phyloP scores from a whole-genome alignment of 2,329 filamentous ascomycete genomes.

The Xylariaceae sp. region DNA sequence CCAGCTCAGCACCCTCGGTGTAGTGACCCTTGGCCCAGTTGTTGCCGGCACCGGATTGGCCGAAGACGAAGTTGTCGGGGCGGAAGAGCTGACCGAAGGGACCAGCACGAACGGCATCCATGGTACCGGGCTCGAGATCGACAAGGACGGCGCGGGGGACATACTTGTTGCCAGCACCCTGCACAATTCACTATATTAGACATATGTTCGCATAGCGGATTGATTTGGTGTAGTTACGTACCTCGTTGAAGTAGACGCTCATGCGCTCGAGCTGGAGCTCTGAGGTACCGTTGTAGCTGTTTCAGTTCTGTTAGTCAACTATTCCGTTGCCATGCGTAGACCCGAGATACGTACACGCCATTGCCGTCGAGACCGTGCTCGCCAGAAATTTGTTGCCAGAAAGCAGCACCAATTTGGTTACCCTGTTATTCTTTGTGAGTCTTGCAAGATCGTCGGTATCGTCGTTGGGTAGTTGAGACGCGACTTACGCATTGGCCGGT shows the following conservation, averaged over 20 bases:
- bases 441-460: slow-evolving; percentile 22
- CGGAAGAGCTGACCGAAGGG: slow-evolving; percentile 99
- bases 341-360: slow-evolving; percentile 73
- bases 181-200: slow-evolving; percentile 24
- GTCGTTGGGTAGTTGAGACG: slow-evolving; percentile 35
- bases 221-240: slow-evolving; percentile 39
- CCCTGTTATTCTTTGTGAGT: slow-evolving; percentile 65
- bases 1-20: slow-evolving; percentile 98
- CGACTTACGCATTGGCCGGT: slow-evolving; percentile 96
- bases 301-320: slow-evolving; percentile 38
- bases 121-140: slow-evolving; percentile 99
- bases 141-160: slow-evolving; percentile 98
- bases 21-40: slow-evolving; percentile 99
- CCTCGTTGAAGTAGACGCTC: slow-evolving; percentile 98
- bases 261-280: slow-evolving; percentile 99
- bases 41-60: slow-evolving; percentile 99
- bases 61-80: slow-evolving; percentile 99
- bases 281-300: slow-evolving; percentile 93
- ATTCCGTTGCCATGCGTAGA: not conserved
- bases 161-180: slow-evolving; percentile 98
- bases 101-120: slow-evolving; percentile 98
- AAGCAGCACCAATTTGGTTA: slow-evolving; percentile 99
- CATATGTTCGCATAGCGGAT: not conserved
- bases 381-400: slow-evolving; percentile 91
- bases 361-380: slow-evolving; percentile 97